A percentile compares a stretch with the other conserved stretches of the same genome.
Evolutionary conservation across 2,329 filamentous ascomycete species (phyloP).

Genomic region (Ceratocystis variospora): DNA sequence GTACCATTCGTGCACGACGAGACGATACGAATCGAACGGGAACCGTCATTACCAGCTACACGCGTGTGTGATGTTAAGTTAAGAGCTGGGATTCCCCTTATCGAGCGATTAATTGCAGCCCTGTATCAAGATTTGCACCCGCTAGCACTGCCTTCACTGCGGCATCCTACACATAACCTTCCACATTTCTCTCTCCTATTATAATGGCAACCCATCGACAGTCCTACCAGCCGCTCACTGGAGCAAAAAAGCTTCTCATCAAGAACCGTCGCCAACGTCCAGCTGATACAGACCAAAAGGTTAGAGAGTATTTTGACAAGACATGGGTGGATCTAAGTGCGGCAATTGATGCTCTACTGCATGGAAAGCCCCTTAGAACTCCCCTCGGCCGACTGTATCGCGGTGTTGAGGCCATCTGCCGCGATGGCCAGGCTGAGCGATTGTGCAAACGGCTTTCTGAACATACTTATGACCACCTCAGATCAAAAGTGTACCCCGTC

Average conservation of each 20-base stretch:
- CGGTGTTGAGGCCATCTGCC: conserved; percentile 81
- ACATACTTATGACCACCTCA: conserved; percentile 55
- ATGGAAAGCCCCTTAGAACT: conserved; percentile 43
- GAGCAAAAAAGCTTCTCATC: conserved; percentile 77
- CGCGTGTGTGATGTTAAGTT: neutral
- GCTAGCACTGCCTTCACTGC: neutral
- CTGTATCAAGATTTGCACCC: neutral
- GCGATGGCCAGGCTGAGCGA: conserved; percentile 55
- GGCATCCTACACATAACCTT: neutral
- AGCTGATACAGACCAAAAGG: conserved; percentile 39
- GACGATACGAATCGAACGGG: neutral
- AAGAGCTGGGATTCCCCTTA: neutral
- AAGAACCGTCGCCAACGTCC: conserved; percentile 61
- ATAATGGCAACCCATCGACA: neutral
- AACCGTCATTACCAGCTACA: neutral
- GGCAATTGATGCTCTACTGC: conserved; percentile 62
- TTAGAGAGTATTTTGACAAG: conserved; percentile 64
- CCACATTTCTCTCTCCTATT: neutral
- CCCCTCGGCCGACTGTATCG: conserved; percentile 85
- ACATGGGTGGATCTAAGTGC: conserved; percentile 60
- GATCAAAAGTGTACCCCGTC: conserved; percentile 41
- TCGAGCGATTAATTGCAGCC: neutral
- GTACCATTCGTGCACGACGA: neutral
- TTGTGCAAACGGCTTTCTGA: conserved; percentile 53
- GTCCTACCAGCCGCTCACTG: conserved; percentile 48